phyloP scores from a whole-genome alignment of 306 rosid genomes.

The Lathyrus aphaca region DNA sequence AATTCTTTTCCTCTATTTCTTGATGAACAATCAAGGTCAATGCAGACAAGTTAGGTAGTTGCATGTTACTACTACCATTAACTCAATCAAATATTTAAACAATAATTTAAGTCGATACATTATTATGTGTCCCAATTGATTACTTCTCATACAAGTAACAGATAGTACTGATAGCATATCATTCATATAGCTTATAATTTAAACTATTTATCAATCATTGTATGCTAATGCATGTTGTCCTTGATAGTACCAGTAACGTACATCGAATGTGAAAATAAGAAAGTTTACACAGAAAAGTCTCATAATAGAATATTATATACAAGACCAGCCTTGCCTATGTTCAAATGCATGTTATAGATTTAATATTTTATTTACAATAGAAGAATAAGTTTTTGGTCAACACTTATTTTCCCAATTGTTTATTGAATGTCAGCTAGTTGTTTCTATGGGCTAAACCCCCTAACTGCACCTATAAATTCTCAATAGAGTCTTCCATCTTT shows the following conservation, averaged over 20 bases:
- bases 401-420: slow-evolving; percentile 5
- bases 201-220: not conserved
- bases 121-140: slow-evolving; percentile 38
- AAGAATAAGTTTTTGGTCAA: slow-evolving; percentile 34
- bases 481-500: slow-evolving; percentile 11
- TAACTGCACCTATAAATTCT: slow-evolving; percentile 47
- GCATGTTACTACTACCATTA: slow-evolving; percentile 49
- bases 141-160: slow-evolving; percentile 11
- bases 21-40: slow-evolving; percentile 40
- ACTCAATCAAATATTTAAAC: not conserved
- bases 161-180: slow-evolving; percentile 7
- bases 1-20: slow-evolving; percentile 31
- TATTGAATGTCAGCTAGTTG: slow-evolving; percentile 17
- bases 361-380: slow-evolving; percentile 3
- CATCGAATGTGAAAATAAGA: slow-evolving; percentile 17
- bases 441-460: slow-evolving; percentile 34
- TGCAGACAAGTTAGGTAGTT: slow-evolving; percentile 40
- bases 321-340: slow-evolving; percentile 19
- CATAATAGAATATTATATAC: not conserved
- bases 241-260: slow-evolving; percentile 44
- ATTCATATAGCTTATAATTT: not conserved
- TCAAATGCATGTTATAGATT: slow-evolving; percentile 1
- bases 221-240: not conserved
- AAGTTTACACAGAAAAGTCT: not conserved
- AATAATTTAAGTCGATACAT: slow-evolving; percentile 17